Evolutionary conservation across 306 rosid genomes (phyloP), one percentile per base, ranked within the genome.

Genomic region (Prunus campanulata): DNA sequence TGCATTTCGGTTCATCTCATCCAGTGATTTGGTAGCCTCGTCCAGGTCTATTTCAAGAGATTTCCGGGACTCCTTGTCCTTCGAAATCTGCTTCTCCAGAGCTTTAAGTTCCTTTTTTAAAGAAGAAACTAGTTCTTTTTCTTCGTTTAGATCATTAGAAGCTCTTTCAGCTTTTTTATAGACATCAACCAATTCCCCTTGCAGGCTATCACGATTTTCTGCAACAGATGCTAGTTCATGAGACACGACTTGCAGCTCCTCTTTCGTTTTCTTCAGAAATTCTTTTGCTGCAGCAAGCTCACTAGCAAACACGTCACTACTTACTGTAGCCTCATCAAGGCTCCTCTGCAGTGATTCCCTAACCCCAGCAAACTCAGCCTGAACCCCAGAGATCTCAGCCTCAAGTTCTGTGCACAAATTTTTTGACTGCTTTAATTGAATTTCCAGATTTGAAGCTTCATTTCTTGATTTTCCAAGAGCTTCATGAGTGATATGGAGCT

Each of bases 11-110:
- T 85, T 90, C 89, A 92, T 81, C 82, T 89, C 97, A 65, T 95
- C 99, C 6, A 95, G 91, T 60, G 99, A 87, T 72, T 80, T 86
- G 50, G 90, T 89, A 42, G 96, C 91, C 82, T 89, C 88, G 82
- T 88, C 96, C 71, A 92, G 78, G 83, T 90, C 96, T 71, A 30
- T 77, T 78, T 95, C 91, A 35, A 92, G 86, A 73, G 88, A 77
- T 77, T 52, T 89, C 2, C 75, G 85, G 11, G 86, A 82, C 65
- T 89, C 93, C 75, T 72, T 89, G 82, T 91, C 93, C 24, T 79
- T 79, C 42, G 68, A 74, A 49, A 86, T 85, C 81, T 90, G 93
- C 84, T 79, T 87, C 87, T 92, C 90, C 82, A 92, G 68, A 57
- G 87, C 72, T 55, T 83, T 80, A 10, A 89, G 57, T 30, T 89